phyloP scores from a whole-genome alignment of 305 asterid species.

The Fraxinus dipetala region DNA sequence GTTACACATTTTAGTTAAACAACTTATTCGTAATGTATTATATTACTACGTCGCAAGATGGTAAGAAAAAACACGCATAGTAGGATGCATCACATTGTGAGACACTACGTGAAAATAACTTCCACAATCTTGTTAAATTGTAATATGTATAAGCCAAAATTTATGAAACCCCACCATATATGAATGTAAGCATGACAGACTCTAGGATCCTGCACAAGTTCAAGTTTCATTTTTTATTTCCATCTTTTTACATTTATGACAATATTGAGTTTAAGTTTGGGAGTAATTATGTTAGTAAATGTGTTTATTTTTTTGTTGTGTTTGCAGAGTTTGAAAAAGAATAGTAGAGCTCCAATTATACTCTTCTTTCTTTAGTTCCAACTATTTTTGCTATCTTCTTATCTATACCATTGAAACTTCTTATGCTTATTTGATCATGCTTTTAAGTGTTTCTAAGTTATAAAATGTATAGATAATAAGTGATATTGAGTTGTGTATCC shows the following conservation, averaged over 20 bases:
- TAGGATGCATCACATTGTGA: neutral
- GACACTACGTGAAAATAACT: neutral
- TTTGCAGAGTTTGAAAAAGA: neutral
- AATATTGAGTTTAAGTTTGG: neutral
- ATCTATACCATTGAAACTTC: neutral
- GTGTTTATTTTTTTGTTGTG: neutral
- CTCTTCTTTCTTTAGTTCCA: neutral
- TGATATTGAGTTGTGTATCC: too few relatives aligned
- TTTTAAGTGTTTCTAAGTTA: too few relatives aligned
- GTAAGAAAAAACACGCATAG: neutral
- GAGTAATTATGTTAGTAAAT: neutral
- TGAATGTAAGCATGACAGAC: neutral
- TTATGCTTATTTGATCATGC: neutral
- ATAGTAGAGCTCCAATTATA: neutral
- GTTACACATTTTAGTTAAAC: too few relatives aligned
- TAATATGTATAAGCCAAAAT: too few relatives aligned
- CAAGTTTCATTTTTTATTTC: neutral
- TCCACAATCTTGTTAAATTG: neutral
- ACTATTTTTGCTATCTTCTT: neutral
- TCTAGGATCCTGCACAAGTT: neutral
- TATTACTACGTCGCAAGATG: neutral
- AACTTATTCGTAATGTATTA: too few relatives aligned
- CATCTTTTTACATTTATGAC: neutral
- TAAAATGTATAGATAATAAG: neutral
- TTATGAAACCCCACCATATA: neutral